Evolutionary conservation across 345 rosid species (phyloP), one percentile per base, ranked within the genome.

Genomic region (Citrus glauca): DNA sequence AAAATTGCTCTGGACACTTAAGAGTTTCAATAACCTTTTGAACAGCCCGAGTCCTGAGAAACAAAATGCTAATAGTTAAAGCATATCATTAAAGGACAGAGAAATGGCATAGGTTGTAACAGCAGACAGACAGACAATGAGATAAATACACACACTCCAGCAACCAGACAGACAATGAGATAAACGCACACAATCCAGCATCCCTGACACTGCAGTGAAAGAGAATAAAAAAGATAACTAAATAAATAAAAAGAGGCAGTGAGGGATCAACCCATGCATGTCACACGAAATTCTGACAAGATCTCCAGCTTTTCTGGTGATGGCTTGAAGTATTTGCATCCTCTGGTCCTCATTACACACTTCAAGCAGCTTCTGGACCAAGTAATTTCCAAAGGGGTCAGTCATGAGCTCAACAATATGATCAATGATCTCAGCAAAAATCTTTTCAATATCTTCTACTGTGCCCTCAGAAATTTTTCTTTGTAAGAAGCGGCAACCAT

Each of bases 1-100:
- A 81, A 38, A 85, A 78, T 82, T 92, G 94, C 84, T 92, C 92
- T 17, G 87, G 86, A 65, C 81, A 73, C 77, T 78, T 88, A 20
- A 88, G 86, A n/a, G 88, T 89, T 84, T 94, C 93, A 25, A 94
- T 85, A 37, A 92, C 88, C 85, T 92, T 94, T 80, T 94, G 97
- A 81, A 94, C 89, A 50, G 92, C 97, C 64, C 95, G 90, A 69
- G 98, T 92, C 85, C 97, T 94, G 83, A 38, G n/a, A 74, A 30
- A 75, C 25, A 68, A 61, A 9, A 71, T 61, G 45, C 65, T 66
- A 61, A 61, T 17, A 53, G 22, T 56, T 55, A 50, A 79, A 56
- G 69, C 48, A 28, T 27, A 57, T 60, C 28, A 35, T 17, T 22
- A 62, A 27, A 55, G 19, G 30, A 70, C 10, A 16, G 32, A 68